Base-by-base conservation (phyloP, 2,329 filamentous ascomycete species). In the Ceratocystis diversiconidia region DNA sequence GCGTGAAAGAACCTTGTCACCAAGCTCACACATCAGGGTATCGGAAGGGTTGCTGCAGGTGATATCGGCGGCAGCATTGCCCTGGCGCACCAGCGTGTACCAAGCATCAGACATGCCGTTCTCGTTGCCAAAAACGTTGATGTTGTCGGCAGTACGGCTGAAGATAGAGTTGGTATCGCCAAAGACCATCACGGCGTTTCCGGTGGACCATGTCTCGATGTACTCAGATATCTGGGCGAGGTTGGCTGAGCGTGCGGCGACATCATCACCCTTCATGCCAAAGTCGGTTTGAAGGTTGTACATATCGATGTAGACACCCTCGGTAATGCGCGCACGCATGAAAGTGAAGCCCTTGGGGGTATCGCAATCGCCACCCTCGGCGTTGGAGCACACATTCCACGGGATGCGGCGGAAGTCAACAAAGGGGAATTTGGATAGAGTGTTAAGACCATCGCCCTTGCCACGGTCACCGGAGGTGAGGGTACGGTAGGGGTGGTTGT, bases 291-390 rank as follows among this genome's bases (percentile, higher is more conserved):
- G 85, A 5, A 88, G 70, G 71, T 88, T 88, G 75, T 87, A 87
- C 6, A 82, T 75, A 71, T 88, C 85, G 25, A 85, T 73, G 68
- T 80, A 85, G 7, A 83, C 78, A 8, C 63, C 63, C 63, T 63
- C 64, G 6, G 76, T 78, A 15, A 86, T 69, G 22, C 77, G 73
- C 50, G 80, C 73, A 12, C 84, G 80, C 84, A 88, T 86, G 61
- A 84, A 83, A 0, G 84, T 87, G 72, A 87, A 87, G 15, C 85
- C 85, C 73, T 88, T 88, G 25, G 84, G 85, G 0, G 85, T 87
- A 68, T 87, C 74, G 71, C 85, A 88, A 72, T 88, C 85, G 0
- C 72, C 70, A 0, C 78, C 78, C 0, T 80, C 82, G 43, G 78
- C 78, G 70, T 82, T 73, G 66, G 80, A 82, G 74, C 85, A 87